Base-by-base conservation (phyloP, 2,329 filamentous ascomycete species). In the Tothia fuscella region DNA sequence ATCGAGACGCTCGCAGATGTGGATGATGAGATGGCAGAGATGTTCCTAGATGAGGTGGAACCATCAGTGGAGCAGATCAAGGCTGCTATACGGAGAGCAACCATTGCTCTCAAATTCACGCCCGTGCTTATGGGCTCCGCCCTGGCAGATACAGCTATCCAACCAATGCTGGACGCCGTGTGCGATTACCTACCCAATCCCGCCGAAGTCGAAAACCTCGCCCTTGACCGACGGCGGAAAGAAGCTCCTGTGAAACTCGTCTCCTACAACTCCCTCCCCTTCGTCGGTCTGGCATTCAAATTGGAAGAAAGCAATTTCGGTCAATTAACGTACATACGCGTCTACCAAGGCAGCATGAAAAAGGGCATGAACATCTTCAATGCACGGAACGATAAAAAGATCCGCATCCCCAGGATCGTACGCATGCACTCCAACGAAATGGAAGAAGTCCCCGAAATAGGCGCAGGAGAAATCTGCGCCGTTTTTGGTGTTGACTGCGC, bases 401-500 rank as follows among this genome's bases (percentile, higher is more conserved):
- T 98, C 58, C 88, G 93, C 64, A 81, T 98, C 44, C 91, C 91
- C 16, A 83, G 89, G 57, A 96, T 98, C 54, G 91, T 98, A 48
- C 86, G 91, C 48, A 98, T 98, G 91, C 91, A 98, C 70, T 94
- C 88, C 34, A 94, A 96, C 59, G 91, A 98, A 58, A 94, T 98
- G 89, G 91, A 98, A 62, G 91, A 98, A 57, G 86, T 95, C 22
- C 71, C 67, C 43, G 88, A 95, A 61, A 82, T 98, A 48, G 86
- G 88, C 40, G 89, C 91, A 41, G 91, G 91, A 63, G 91, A 98
- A 63, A 98, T 98, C 49, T 98, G 91, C 59, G 91, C 91, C 47
- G 91, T 98, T 45, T 98, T 98, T 57, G 91, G 91, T 56, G 84
- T 98, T 42, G 91, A 98, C 54, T 98, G 91, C 61, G 88, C 91